These are phyloP conservation scores for Chrysophaeum taylorii DNA, from an alignment of 352 stramenopile genomes.

Conservation along the genomic window DNA sequence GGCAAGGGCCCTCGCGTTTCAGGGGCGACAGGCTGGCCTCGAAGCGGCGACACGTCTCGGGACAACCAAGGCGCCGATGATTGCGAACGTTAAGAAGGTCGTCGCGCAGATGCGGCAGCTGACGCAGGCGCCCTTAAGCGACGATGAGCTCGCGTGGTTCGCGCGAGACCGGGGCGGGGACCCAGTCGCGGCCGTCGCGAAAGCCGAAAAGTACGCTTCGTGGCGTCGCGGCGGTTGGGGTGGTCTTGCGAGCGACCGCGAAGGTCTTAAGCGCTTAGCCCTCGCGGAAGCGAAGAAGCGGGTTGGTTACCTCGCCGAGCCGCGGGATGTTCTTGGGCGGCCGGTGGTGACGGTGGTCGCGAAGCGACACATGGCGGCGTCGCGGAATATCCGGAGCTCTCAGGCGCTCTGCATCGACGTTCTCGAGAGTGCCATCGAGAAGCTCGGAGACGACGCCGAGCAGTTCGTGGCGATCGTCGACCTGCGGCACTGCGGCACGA, in stretches of 20 bases:
- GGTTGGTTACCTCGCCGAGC: neutral
- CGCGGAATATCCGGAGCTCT: neutral
- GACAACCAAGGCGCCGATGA: too few species aligned
- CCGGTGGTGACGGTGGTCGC: conserved; percentile 1
- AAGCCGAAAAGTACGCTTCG: neutral
- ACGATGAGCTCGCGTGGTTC: conserved; percentile 3
- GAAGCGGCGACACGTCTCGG: too few species aligned
- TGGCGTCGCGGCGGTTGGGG: neutral
- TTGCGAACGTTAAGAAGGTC: too few species aligned
- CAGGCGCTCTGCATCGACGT: conserved; percentile 4
- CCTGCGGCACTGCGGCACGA: neutral
- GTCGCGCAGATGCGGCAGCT: too few species aligned
- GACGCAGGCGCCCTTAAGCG: neutral
- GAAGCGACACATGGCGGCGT: neutral
- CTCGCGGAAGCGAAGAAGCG: neutral
- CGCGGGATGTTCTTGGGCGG: neutral
- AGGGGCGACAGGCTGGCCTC: too few species aligned
- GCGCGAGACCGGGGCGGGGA: neutral
- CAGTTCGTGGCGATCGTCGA: conserved; percentile 9
- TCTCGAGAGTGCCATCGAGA: neutral
- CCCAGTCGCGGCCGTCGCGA: neutral
- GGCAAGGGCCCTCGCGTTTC: too few species aligned
- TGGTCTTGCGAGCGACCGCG: neutral
- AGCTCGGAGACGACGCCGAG: neutral
- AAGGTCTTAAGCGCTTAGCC: neutral